Base-by-base conservation (phyloP, 345 rosid genomes). In the Salix dunnii region DNA sequence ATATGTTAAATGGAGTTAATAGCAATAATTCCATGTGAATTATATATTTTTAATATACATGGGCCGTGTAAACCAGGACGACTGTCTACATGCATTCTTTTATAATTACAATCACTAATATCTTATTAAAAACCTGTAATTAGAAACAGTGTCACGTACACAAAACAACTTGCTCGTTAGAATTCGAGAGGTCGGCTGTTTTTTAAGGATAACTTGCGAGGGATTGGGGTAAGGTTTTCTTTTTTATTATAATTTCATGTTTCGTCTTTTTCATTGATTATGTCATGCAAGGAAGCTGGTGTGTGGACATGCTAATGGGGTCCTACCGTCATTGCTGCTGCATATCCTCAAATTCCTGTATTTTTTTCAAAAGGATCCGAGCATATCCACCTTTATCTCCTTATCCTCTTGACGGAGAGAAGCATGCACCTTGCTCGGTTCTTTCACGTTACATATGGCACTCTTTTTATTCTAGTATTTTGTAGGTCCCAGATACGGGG, bases 331-430 rank as follows among this genome's bases (percentile, higher is more conserved):
- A 35, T 35, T 73, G 5, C 36, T 46, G 51, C 18, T 77, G 61
- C 68, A 83, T 70, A 74, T 71, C 73, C 77, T 3, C 28, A 28
- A 66, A 35, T 28, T 30, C 11, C 69, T 35, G 38, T 35, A 3
- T 67, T 74, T 74, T 74, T 83, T 81, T 68, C 74, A 46, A 81
- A 83, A 61, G 81, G 30, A 71, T 76, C 69, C 10, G 33, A 72
- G 82, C 83, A 78, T 82, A 77, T 85, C 87, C 77, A 12, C 75
- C 82, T 78, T 77, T 82, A 84, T 80, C 87, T 78, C 84, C 83
- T 86, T 87, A 84, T 84, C 88, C 81, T 83, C 63, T 68, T 73
- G 64, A 31, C 13, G 80, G 80, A 80, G 72, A 71, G 77, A 61
- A 80, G 78, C 81, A 49, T 67, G 74, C 81, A 70, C 78, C 69